Conservation (phyloP, 257 asterid genomes). For the Penstemon eatonii region DNA sequence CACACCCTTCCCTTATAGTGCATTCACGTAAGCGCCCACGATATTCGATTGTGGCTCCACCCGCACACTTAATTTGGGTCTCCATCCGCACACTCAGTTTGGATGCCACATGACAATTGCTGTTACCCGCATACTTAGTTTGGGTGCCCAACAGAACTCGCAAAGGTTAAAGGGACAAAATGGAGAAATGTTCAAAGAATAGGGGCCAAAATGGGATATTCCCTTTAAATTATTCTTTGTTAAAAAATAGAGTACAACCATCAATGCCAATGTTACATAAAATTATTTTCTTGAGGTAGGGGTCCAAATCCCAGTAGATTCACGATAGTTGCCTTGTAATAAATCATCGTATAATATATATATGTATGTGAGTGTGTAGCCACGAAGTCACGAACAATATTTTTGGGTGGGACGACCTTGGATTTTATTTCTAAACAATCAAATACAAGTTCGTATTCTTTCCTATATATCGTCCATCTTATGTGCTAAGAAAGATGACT, state of each 20-base stretch:
- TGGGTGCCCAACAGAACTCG: too few relatives aligned
- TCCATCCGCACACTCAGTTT: too few relatives aligned
- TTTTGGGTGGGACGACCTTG: background rate
- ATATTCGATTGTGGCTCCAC: too few relatives aligned
- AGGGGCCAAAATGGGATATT: background rate
- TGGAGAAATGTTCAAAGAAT: background rate
- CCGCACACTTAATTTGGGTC: too few relatives aligned
- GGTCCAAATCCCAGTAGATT: slow-evolving; percentile 7
- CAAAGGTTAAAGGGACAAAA: background rate
- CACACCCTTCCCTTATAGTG: too few relatives aligned
- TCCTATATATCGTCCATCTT: too few relatives aligned
- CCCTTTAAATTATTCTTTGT: background rate
- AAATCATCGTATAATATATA: background rate
- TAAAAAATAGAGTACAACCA: slow-evolving; percentile 10
- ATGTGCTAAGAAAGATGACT: too few relatives aligned
- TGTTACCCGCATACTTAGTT: too few relatives aligned
- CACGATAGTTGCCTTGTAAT: background rate
- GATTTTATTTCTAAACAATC: too few relatives aligned
- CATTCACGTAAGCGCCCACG: too few relatives aligned
- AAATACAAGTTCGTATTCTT: too few relatives aligned
- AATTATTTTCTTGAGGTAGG: background rate
- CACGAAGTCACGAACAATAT: background rate
- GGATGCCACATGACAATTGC: too few relatives aligned
- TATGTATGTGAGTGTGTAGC: background rate
- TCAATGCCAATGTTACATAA: background rate